Evolutionary conservation across 2,329 filamentous ascomycete genomes (phyloP).

Genomic region (Epichloe coenophiala): DNA sequence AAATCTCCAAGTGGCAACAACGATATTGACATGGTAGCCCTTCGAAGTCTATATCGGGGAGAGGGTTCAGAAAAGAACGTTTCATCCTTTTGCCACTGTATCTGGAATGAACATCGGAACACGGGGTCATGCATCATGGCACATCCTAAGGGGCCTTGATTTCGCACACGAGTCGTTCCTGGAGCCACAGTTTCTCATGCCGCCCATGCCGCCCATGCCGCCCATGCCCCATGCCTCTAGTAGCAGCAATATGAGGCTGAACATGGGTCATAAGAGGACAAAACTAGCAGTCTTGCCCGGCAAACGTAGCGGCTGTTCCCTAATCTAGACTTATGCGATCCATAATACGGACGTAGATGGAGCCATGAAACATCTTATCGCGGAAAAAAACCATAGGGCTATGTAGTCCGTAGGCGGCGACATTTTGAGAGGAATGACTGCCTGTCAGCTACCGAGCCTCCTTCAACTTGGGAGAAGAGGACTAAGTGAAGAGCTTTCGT

Average conservation of each 20-base stretch:
- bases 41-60: not conserved
- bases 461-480: not conserved
- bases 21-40: not conserved
- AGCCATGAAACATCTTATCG: not conserved
- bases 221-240: conserved; percentile 11
- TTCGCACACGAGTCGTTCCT: not conserved
- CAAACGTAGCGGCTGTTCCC: not conserved
- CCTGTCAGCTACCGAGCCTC: not conserved
- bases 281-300: not conserved
- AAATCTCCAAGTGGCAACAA: not conserved
- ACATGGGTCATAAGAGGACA: not conserved
- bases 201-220: conserved; percentile 2
- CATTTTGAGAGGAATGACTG: not conserved
- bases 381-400: not conserved
- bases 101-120: not conserved
- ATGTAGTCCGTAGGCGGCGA: not conserved
- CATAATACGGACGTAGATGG: not conserved
- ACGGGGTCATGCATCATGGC: not conserved
- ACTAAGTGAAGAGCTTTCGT: not conserved
- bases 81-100: not conserved
- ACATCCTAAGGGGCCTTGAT: not conserved
- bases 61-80: not conserved
- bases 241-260: not conserved
- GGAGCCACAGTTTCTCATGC: not conserved
- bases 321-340: not conserved